Evolutionary conservation across 2,329 filamentous ascomycete genomes (phyloP).

Genomic region (Ophiostoma sp.): DNA sequence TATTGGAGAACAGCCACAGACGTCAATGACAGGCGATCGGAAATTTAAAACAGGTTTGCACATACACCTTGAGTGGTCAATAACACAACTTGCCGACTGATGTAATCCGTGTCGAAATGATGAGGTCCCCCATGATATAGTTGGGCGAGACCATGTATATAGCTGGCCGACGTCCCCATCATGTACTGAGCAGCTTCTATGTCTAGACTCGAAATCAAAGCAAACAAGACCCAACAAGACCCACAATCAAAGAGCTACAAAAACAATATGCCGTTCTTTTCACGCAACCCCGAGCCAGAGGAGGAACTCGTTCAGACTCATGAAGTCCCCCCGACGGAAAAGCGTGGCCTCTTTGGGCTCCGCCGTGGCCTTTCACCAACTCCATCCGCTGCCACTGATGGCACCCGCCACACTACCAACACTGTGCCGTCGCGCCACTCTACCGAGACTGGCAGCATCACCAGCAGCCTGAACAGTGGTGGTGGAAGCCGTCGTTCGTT

Average conservation of each 20-base stretch:
- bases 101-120: neutral
- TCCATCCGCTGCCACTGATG: neutral
- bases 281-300: constrained; percentile 3
- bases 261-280: constrained; percentile 6
- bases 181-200: neutral
- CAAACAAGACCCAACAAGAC: neutral
- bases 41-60: neutral
- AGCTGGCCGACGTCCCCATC: neutral
- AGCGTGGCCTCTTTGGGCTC: neutral
- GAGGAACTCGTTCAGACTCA: neutral
- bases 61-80: neutral
- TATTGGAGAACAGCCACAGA: constrained; percentile 4
- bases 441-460: neutral
- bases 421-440: neutral
- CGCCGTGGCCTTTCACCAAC: neutral
- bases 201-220: neutral
- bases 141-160: neutral
- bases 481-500: constrained; percentile 36
- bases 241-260: neutral
- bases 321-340: constrained; percentile 26
- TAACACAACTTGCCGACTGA: neutral
- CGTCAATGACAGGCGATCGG: neutral
- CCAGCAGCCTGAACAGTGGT: neutral
- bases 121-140: neutral
- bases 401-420: neutral